Percentiles rank a stretch among this genome's conserved stretches.
These are phyloP conservation scores for Dunaliella sp. DNA, from an alignment of 139 green algal species.

Conservation along the genomic window DNA sequence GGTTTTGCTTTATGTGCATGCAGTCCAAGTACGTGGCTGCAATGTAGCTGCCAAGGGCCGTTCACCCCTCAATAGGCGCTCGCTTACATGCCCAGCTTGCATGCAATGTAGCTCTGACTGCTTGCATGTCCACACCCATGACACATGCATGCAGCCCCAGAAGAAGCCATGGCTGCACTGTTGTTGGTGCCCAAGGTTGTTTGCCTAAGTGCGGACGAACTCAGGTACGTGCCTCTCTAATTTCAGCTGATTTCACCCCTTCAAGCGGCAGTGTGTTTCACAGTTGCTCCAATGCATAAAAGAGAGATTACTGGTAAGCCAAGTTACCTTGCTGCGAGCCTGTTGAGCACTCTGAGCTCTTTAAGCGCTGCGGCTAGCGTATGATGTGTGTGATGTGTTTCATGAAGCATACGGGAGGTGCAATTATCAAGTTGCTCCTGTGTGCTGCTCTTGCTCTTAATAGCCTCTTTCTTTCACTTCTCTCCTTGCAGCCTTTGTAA, in stretches of 20 bases:
- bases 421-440: too few relatives aligned
- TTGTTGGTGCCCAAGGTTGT: background rate
- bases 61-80: background rate
- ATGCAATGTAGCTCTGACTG: background rate
- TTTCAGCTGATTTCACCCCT: background rate
- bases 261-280: too few relatives aligned
- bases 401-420: too few relatives aligned
- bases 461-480: too few relatives aligned
- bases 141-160: background rate
- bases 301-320: too few relatives aligned
- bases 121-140: too few relatives aligned
- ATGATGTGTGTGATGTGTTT: too few relatives aligned
- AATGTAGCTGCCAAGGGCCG: background rate
- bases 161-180: background rate
- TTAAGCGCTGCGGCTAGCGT: too few relatives aligned
- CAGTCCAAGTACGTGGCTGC: background rate
- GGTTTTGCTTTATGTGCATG: background rate
- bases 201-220: background rate
- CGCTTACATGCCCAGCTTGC: background rate
- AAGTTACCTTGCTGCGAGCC: too few relatives aligned
- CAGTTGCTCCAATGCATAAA: background rate
- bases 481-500: too few relatives aligned
- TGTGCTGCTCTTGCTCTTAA: too few relatives aligned
- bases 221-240: background rate
- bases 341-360: too few relatives aligned